Base-by-base conservation (phyloP, 805 yeast genomes). In the Debaryomyces hansenii region DNA sequence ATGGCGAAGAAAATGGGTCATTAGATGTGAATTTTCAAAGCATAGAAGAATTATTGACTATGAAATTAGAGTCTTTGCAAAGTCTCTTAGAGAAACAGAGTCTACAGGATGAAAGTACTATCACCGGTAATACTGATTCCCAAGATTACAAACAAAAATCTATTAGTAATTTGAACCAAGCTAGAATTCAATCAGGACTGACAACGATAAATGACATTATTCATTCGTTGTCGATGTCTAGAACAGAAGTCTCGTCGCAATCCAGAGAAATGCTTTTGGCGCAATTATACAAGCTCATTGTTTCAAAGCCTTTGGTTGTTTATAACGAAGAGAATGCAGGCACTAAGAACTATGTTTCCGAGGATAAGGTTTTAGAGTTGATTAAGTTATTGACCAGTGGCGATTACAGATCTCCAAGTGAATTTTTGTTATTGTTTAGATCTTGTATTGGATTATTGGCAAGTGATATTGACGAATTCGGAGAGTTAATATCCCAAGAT, bases 391-490 rank as follows among this genome's bases (percentile, higher is more conserved):
- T 76, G 33, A 57, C 57, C 37, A 50, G 46, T 6, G 58, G 60
- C 4, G 68, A 71, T 44, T 71, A 60, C 55, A 52, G 75, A 40
- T 62, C 75, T 2, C 58, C 63, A 10, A 58, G 63, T 32, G 83
- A 78, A 51, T 72, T 70, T 41, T 56, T 72, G 33, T 62, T 72
- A 24, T 60, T 79, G 37, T 70, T 47, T 53, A 54, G 79, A 47
- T 67, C 77, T 10, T 47, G 68, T 12, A 62, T 71, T 27, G 75
- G 77, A 1, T 66, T 78, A 45, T 61, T 72, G 16, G 69, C 70
- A n/a, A 71, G 79, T 41, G 78, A 78, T 51, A 64, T 76, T 9
- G 83, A 79, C 43, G 83, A 78, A 45, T 75, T 77, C 47, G 75
- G 80, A 20, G 63, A 55, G 14, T 60, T 69, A 40, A 64, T 63